Evolutionary conservation across 495 filamentous ascomycete genomes (phyloP), one percentile per base, ranked within the genome.

Genomic region (Annulohypoxylon stygium): DNA sequence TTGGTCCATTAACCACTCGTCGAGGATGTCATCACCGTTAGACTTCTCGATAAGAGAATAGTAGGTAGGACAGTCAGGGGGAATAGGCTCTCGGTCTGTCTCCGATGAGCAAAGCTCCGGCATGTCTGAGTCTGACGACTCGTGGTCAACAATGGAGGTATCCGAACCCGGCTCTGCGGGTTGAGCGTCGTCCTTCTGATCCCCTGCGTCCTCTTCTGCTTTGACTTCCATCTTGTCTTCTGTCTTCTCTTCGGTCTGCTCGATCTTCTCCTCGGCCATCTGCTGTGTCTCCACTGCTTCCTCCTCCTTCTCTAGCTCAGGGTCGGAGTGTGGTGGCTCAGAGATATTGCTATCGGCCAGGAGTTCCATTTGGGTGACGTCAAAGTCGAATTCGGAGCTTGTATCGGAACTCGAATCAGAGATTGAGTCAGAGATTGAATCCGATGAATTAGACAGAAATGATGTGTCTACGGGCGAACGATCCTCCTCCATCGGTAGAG

Each of bases 1-100:
- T 1, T 58, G 12, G 0, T 61, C 55, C 0, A 55, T 36, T 0
- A 71, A 11, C 68, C 65, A 71, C 0, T 14, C 30, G 5, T 63
- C 53, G 9, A 69, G 51, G 1, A 68, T 16, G 4, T 48, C 54
- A 26, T 61, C 45, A 0, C 43, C 45, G 26, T 57, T 51, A 20
- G 34, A 26, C 11, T 23, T 16, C 26, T 18, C 4, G 18, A 18
- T 14, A 16, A 26, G 23, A 7, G 20, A n/a, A 6, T 2, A 34
- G 23, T 41, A 60, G 11, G 57, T 25, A 23, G 12, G 53, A 14
- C 23, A 8, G 41, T 37, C 14, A 30, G 37, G 18, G 8, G 34
- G 30, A 7, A 39, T 39, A 16, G 55, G 23, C 14, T 34, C 11
- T 51, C 26, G 18, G 47, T 10, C 25, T 1, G n/a, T 3, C 7